These are phyloP conservation scores for Alternaria atra DNA, from an alignment of 2,329 filamentous ascomycete genomes.

Conservation along the genomic window DNA sequence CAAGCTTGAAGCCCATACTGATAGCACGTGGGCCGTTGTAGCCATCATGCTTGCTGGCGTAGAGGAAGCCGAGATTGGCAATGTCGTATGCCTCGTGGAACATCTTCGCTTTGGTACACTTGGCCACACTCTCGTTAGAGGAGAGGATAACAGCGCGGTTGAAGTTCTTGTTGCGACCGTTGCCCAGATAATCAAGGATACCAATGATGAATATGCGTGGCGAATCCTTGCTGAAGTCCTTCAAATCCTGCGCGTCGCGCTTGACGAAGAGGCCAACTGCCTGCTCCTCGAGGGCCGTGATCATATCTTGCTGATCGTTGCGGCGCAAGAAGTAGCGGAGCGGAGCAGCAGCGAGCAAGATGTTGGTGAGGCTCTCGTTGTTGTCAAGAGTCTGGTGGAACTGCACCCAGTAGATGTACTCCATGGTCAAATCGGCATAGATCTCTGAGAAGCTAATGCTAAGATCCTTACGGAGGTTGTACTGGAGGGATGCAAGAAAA, in stretches of 20 bases:
- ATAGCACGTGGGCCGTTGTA: conserved; percentile 47
- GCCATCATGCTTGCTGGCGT: conserved; percentile 41
- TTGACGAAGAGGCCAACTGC: conserved; percentile 40
- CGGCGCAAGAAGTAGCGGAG: conserved; percentile 41
- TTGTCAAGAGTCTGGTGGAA: conserved; percentile 41
- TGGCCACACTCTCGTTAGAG: conserved; percentile 34
- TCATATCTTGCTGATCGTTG: conserved; percentile 34
- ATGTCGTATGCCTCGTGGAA: conserved; percentile 47
- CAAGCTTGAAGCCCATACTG: conserved; percentile 50
- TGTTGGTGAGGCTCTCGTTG: conserved; percentile 51
- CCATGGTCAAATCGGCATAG: conserved; percentile 54
- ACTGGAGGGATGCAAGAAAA: conserved; percentile 59
- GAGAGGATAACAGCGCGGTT: conserved; percentile 40
- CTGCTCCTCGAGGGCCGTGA: conserved; percentile 37
- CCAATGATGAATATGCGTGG: conserved; percentile 44
- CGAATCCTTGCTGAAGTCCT: conserved; percentile 40
- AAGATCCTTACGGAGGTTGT: conserved; percentile 52
- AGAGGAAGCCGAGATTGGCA: conserved; percentile 46
- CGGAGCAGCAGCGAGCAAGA: conserved; percentile 42
- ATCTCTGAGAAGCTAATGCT: conserved; percentile 54
- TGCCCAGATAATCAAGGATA: conserved; percentile 41
- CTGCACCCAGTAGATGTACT: conserved; percentile 47
- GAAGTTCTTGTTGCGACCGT: conserved; percentile 42
- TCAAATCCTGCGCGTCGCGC: conserved; percentile 37
- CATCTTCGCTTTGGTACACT: conserved; percentile 41